Percentiles rank a stretch among this genome's conserved stretches.
Evolutionary conservation across 768 basidiomycete species (phyloP).

Genomic region (Phylloporus sp.): DNA sequence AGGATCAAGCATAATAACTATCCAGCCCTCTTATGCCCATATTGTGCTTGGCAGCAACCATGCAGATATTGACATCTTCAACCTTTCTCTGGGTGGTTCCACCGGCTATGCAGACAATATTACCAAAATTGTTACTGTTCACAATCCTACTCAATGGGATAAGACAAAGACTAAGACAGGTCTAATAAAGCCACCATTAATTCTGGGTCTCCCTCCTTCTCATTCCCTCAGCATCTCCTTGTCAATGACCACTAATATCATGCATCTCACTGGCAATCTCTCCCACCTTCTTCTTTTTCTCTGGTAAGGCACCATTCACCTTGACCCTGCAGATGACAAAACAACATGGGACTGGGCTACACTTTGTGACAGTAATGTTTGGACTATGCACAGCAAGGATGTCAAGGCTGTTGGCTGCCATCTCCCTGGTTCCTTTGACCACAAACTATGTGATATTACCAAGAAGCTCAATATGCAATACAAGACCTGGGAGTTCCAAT

Average conservation of each 20-base stretch:
- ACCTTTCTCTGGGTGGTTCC: not conserved
- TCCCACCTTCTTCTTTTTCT: not conserved
- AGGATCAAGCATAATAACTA: no score
- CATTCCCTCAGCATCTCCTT: not conserved
- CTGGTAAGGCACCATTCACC: not conserved
- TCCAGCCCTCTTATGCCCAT: not conserved
- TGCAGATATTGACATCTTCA: not conserved
- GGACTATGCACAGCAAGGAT: not conserved
- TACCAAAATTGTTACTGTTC: no score
- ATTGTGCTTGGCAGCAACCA: not conserved
- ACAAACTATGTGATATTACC: not conserved
- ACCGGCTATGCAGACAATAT: not conserved
- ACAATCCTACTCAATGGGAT: conserved; percentile 26
- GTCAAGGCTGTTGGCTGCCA: not conserved
- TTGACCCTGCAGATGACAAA: not conserved
- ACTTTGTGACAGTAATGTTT: not conserved
- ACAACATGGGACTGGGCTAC: not conserved
- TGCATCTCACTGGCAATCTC: not conserved
- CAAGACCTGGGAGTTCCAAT: not conserved
- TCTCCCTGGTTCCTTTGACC: not conserved
- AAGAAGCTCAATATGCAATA: not conserved
- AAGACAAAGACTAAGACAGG: conserved; percentile 10
- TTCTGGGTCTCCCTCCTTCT: not conserved
- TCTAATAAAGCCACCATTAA: not conserved
- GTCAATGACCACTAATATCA: conserved; percentile 3